Percentiles rank a stretch among this genome's conserved stretches.
Evolutionary conservation across 1,284 basidiomycete species (phyloP).

Genomic region (Ustilago crameri): DNA sequence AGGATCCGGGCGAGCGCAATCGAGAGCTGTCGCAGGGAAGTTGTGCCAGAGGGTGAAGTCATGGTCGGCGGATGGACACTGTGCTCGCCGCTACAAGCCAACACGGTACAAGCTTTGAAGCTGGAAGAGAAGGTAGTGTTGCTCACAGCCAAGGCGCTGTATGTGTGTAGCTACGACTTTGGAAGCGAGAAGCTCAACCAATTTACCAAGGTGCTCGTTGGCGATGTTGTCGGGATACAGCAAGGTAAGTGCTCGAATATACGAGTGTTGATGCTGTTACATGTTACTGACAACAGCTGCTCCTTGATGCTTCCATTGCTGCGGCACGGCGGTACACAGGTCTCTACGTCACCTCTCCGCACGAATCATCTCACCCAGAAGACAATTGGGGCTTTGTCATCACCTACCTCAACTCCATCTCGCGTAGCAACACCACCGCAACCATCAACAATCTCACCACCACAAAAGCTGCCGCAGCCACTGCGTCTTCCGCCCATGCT

Average conservation of each 20-base stretch:
- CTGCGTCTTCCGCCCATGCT: not conserved
- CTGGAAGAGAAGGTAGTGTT: conserved; percentile 89
- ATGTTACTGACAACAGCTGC: no score
- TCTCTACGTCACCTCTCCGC: conserved; percentile 53
- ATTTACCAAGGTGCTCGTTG: conserved; percentile 78
- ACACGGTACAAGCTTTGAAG: conserved; percentile 73
- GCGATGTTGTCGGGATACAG: conserved; percentile 82
- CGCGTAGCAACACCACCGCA: conserved; percentile 43
- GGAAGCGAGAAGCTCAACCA: conserved; percentile 70
- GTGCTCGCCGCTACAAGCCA: conserved; percentile 82
- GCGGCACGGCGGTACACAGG: conserved; percentile 2
- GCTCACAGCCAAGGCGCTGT: conserved; percentile 76
- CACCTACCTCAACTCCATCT: conserved; percentile 43
- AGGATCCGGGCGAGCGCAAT: conserved; percentile 75
- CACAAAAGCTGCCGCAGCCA: conserved; percentile 7
- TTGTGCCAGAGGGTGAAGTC: conserved; percentile 77
- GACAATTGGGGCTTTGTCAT: conserved; percentile 63
- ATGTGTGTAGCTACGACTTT: conserved; percentile 77
- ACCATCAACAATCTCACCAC: conserved; percentile 52
- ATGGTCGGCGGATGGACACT: conserved; percentile 89
- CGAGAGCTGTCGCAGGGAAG: conserved; percentile 45
- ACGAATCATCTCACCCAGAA: conserved; percentile 58
- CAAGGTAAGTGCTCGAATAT: conserved; percentile 73
- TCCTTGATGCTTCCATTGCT: no score
- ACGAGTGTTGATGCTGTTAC: no score